These are phyloP conservation scores for Quercus tomentella DNA, from an alignment of 331 rosid genomes.

Conservation along the genomic window DNA sequence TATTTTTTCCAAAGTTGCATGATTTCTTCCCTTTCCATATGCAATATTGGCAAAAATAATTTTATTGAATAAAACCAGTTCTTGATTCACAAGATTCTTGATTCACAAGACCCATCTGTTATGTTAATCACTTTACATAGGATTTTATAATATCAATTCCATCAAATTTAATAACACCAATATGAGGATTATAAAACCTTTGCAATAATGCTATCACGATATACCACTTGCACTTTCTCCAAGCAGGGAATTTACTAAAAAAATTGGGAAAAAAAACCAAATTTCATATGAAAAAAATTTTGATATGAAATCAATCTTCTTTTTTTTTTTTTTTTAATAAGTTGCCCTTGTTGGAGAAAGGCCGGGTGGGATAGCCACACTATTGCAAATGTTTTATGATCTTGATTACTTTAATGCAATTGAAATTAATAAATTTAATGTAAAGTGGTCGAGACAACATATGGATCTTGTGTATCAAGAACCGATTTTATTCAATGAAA, in stretches of 20 bases:
- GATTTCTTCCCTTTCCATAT: slow-evolving; percentile 47
- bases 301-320: neutral
- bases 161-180: slow-evolving; percentile 58
- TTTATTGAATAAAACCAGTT: slow-evolving; percentile 53
- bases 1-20: slow-evolving; percentile 55
- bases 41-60: slow-evolving; percentile 47
- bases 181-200: slow-evolving; percentile 59
- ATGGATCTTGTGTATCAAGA: slow-evolving; percentile 58
- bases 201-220: slow-evolving; percentile 56
- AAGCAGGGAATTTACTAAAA: slow-evolving; percentile 49
- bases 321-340: slow-evolving; percentile 15
- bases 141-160: slow-evolving; percentile 39
- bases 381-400: slow-evolving; percentile 60
- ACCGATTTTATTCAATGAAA: slow-evolving; percentile 46
- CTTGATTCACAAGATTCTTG: slow-evolving; percentile 55
- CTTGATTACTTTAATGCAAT: slow-evolving; percentile 59
- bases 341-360: slow-evolving; percentile 68
- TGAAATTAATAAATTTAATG: slow-evolving; percentile 36
- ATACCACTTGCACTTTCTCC: slow-evolving; percentile 75
- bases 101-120: slow-evolving; percentile 55
- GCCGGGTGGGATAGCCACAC: slow-evolving; percentile 58
- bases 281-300: neutral
- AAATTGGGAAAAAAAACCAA: no score
- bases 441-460: slow-evolving; percentile 56
- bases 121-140: slow-evolving; percentile 49